These are phyloP conservation scores for Tylopilus sp. DNA, from an alignment of 768 basidiomycete species.

Conservation along the genomic window DNA sequence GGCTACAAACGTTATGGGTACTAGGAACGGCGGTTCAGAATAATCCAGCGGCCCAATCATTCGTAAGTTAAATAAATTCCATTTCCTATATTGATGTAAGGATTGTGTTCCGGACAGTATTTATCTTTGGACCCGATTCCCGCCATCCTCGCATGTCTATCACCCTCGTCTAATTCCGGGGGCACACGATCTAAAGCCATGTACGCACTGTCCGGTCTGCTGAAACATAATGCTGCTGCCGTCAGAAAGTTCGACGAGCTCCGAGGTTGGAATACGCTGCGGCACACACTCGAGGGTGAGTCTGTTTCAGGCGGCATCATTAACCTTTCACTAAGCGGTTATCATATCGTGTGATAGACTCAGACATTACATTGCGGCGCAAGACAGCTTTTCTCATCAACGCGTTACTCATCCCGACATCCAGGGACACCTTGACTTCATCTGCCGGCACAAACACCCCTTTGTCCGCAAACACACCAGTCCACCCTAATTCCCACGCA, in stretches of 20 bases:
- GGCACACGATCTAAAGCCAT: conserved; percentile 74
- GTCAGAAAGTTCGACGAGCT: conserved; percentile 48
- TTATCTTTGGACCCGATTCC: conserved; percentile 64
- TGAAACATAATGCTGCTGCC: conserved; percentile 75
- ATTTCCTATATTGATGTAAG: background rate
- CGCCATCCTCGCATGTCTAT: conserved; percentile 57
- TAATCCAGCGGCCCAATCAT: conserved; percentile 78
- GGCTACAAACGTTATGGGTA: conserved; percentile 75
- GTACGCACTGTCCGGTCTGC: conserved; percentile 72
- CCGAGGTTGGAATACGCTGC: conserved; percentile 64
- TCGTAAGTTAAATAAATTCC: conserved; percentile 43
- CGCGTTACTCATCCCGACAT: conserved; percentile 57
- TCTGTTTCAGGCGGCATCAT: background rate
- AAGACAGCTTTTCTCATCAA: conserved; percentile 78
- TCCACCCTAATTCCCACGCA: conserved; percentile 75
- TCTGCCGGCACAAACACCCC: conserved; percentile 20
- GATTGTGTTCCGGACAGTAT: conserved; percentile 41
- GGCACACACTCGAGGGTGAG: conserved; percentile 58
- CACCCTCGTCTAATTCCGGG: conserved; percentile 48
- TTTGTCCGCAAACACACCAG: conserved; percentile 29
- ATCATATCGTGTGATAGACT: conserved; percentile 46
- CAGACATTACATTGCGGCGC: conserved; percentile 71
- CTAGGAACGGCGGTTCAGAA: conserved; percentile 89
- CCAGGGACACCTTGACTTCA: conserved; percentile 6
- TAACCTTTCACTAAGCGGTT: background rate